phyloP scores from a whole-genome alignment of 208 protist genomes.

The Porcisia hertigi region DNA sequence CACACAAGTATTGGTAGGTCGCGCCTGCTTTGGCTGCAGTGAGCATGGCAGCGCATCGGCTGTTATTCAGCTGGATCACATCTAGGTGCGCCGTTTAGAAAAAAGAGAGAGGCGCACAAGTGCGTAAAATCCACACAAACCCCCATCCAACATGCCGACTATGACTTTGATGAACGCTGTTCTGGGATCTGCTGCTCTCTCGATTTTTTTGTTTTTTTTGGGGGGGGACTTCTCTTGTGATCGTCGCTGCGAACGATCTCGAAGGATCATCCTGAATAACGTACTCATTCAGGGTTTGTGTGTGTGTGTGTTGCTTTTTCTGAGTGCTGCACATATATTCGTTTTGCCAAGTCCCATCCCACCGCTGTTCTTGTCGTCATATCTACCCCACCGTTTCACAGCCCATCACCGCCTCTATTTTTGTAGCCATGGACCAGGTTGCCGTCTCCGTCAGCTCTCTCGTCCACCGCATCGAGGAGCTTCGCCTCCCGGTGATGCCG shows the following conservation, averaged over 20 bases:
- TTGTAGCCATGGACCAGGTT: slow-evolving; percentile 64
- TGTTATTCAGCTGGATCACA: too few relatives aligned
- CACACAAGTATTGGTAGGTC: too few relatives aligned
- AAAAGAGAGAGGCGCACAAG: neutral
- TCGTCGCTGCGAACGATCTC: neutral
- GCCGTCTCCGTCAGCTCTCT: slow-evolving; percentile 67
- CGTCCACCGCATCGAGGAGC: slow-evolving; percentile 66
- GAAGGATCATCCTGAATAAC: neutral
- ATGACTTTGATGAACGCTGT: neutral
- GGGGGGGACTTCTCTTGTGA: neutral
- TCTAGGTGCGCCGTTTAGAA: too few relatives aligned
- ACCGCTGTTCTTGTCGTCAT: neutral
- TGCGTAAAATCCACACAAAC: neutral
- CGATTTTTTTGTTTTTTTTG: slow-evolving; percentile 1
- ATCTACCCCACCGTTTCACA: neutral
- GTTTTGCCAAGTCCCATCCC: neutral
- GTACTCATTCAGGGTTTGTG: neutral
- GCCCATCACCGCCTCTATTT: neutral
- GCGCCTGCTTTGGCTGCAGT: too few relatives aligned
- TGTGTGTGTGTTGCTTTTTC: neutral
- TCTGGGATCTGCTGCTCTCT: neutral
- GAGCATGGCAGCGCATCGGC: too few relatives aligned
- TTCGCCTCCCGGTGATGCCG: slow-evolving; percentile 58
- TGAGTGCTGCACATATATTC: neutral
- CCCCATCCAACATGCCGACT: neutral